Evolutionary conservation across 345 rosid genomes (phyloP), one percentile per base, ranked within the genome.

Genomic region (Streptanthus diversifolius): DNA sequence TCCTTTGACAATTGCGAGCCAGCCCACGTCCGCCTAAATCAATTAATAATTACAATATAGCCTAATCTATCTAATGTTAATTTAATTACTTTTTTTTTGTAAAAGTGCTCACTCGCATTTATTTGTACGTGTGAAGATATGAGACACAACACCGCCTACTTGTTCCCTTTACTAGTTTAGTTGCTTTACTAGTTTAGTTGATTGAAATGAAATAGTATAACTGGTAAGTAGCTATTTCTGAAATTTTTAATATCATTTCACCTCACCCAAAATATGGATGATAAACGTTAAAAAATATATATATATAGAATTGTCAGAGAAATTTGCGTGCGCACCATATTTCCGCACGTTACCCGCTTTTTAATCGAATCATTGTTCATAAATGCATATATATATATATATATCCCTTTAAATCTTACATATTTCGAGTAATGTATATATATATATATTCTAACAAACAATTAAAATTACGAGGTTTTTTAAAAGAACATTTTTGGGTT

Each of bases 261-360:
- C n/a, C n/a, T n/a, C n/a, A n/a, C n/a, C n/a, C n/a, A n/a, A n/a
- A n/a, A n/a, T n/a, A n/a, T n/a, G n/a, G n/a, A n/a, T n/a, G n/a
- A n/a, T n/a, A n/a, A n/a, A n/a, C n/a, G n/a, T n/a, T n/a, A n/a
- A n/a, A n/a, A n/a, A n/a, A n/a, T n/a, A n/a, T n/a, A n/a, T n/a
- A n/a, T n/a, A n/a, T n/a, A n/a, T 12, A 11, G 15, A 51, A 57
- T 17, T 24, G n/a, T 66, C 49, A 30, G 54, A 41, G 21, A 68
- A 59, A 60, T 18, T 54, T 75, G 41, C 73, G 73, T 67, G 79
- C 69, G 69, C 79, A 75, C 79, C 62, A 68, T 60, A 24, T 48
- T 68, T 70, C 53, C 55, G n/a, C 79, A 75, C 73, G 56, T 75
- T 75, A 21, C 69, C 49, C 48, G 3, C 35, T 43, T 47, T 74